A percentile compares a stretch with the other conserved stretches of the same genome.
Conservation (phyloP, 1,284 basidiomycete species). For the Ganoderma sp. region DNA sequence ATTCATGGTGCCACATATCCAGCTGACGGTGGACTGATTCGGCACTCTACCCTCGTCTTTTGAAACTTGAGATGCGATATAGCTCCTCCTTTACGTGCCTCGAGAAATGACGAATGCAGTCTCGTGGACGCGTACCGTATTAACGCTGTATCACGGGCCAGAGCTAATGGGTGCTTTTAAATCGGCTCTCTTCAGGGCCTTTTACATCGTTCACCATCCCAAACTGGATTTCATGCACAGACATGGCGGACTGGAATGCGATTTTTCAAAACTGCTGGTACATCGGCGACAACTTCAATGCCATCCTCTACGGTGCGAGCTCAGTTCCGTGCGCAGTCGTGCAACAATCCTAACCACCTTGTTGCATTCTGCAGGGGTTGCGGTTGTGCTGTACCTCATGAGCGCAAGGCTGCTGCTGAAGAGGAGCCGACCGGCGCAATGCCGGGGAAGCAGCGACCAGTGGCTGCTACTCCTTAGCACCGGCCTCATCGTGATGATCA, state of each 20-base stretch:
- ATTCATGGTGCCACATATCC: background rate
- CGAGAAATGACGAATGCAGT: too few species aligned
- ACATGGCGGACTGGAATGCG: background rate
- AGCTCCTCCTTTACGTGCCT: background rate
- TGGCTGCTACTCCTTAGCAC: constrained; percentile 32
- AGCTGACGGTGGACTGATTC: background rate
- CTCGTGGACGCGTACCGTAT: too few species aligned
- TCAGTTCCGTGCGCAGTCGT: background rate
- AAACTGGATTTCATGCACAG: too few species aligned
- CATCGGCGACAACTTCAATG: constrained; percentile 9
- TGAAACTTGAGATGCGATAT: background rate
- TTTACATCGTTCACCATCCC: background rate
- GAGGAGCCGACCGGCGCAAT: background rate
- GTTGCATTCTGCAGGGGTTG: constrained; percentile 19
- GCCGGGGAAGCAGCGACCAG: background rate
- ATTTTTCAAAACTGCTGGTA: constrained; percentile 8
- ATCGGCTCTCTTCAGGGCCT: background rate
- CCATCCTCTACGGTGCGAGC: constrained; percentile 10
- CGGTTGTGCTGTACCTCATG: constrained; percentile 28
- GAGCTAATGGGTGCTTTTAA: background rate
- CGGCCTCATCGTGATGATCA: constrained; percentile 27
- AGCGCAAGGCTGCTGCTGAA: constrained; percentile 24
- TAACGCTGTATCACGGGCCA: background rate
- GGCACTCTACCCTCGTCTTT: background rate
- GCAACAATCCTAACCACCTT: background rate